Percentiles rank a stretch among this genome's conserved stretches.
These are phyloP conservation scores for Phlebiopsis gigantea DNA, from an alignment of 768 basidiomycete species.

Conservation along the genomic window DNA sequence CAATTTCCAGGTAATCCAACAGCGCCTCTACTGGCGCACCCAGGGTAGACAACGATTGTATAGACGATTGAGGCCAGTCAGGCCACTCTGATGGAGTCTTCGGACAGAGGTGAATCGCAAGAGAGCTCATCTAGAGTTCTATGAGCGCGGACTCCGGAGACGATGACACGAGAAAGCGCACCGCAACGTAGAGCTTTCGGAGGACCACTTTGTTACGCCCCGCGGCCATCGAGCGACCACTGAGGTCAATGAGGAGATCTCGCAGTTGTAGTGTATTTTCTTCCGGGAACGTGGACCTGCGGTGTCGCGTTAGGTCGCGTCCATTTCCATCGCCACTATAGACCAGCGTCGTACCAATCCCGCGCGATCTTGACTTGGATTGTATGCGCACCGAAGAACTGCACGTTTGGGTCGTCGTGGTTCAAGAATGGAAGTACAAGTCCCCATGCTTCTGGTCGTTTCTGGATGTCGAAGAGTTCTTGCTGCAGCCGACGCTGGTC, in stretches of 20 bases:
- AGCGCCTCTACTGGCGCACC: constrained; percentile 56
- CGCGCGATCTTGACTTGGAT: constrained; percentile 90
- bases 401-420: constrained; percentile 72
- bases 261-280: constrained; percentile 35
- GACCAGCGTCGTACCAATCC: constrained; percentile 67
- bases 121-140: constrained; percentile 47
- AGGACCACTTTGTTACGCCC: constrained; percentile 66
- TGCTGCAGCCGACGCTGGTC: constrained; percentile 60
- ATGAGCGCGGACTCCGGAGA: constrained; percentile 4
- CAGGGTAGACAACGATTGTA: constrained; percentile 53
- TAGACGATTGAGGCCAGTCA: constrained; percentile 66
- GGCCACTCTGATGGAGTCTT: constrained; percentile 60
- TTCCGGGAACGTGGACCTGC: constrained; percentile 8
- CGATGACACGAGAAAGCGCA: constrained; percentile 33
- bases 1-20: constrained; percentile 77
- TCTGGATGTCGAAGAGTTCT: constrained; percentile 74
- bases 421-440: constrained; percentile 72
- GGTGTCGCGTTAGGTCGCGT: background rate
- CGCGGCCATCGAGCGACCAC: constrained; percentile 55
- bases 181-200: constrained; percentile 84
- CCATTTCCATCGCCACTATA: background rate
- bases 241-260: constrained; percentile 64
- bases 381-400: constrained; percentile 94
- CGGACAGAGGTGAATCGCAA: constrained; percentile 68
- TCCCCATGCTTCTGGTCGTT: constrained; percentile 77